A percentile compares a stretch with the other conserved stretches of the same genome.
These are phyloP conservation scores for Clarireedia sp. DNA, from an alignment of 2,329 filamentous ascomycete species.

Conservation along the genomic window DNA sequence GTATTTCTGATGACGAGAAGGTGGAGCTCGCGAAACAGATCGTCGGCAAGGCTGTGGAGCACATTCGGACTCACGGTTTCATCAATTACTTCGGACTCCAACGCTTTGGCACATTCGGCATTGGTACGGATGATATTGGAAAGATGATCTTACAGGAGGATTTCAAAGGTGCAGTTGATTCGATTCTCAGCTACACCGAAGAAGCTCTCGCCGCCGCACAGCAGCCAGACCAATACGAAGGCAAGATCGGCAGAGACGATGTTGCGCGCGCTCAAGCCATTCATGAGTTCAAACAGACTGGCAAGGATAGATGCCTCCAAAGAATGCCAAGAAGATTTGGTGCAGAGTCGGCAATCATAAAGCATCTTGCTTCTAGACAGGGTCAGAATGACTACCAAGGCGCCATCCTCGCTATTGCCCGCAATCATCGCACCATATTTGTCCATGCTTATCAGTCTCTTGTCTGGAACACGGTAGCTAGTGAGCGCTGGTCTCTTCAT, in stretches of 20 bases:
- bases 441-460: constrained; percentile 93
- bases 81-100: constrained; percentile 99
- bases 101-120: constrained; percentile 81
- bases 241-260: constrained; percentile 64
- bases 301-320: constrained; percentile 48
- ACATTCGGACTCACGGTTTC: constrained; percentile 69
- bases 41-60: constrained; percentile 52
- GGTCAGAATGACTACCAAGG: constrained; percentile 63
- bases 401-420: constrained; percentile 70
- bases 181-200: constrained; percentile 66
- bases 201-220: constrained; percentile 50
- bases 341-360: constrained; percentile 71
- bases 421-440: constrained; percentile 85
- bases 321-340: constrained; percentile 72
- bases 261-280: constrained; percentile 71
- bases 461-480: constrained; percentile 84
- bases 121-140: constrained; percentile 79
- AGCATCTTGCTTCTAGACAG: constrained; percentile 50
- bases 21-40: constrained; percentile 39
- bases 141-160: constrained; percentile 75
- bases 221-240: constrained; percentile 33
- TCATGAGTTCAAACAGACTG: constrained; percentile 58
- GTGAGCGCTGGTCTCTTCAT: constrained; percentile 69
- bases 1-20: constrained; percentile 41
- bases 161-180: constrained; percentile 70